Conservation (phyloP, 2,329 filamentous ascomycete genomes). For the Corinectria fuckeliana region DNA sequence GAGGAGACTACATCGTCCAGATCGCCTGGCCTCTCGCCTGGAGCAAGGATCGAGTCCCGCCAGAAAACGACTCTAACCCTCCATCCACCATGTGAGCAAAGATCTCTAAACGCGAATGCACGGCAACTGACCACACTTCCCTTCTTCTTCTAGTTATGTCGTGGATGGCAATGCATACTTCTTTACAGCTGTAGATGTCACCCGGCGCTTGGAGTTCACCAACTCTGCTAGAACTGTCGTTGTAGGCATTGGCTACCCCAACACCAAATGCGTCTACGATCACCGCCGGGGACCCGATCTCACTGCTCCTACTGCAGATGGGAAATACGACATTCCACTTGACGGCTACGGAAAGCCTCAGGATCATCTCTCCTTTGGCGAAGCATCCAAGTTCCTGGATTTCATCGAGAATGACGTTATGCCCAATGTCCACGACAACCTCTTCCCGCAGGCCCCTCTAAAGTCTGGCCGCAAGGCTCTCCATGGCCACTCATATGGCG, state of each 20-base stretch:
- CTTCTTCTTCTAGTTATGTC: constrained; percentile 35
- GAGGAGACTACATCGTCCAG: constrained; percentile 42
- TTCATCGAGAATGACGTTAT: constrained; percentile 51
- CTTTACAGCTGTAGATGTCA: constrained; percentile 42
- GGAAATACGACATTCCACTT: constrained; percentile 34
- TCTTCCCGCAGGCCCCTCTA: constrained; percentile 40
- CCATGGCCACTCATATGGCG: constrained; percentile 58
- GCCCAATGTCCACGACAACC: constrained; percentile 38
- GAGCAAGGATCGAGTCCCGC: constrained; percentile 33
- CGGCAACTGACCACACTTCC: not conserved
- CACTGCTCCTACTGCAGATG: constrained; percentile 36
- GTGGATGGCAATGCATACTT: constrained; percentile 46
- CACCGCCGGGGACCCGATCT: constrained; percentile 40
- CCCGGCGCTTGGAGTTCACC: constrained; percentile 34
- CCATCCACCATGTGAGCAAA: constrained; percentile 37
- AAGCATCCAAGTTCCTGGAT: constrained; percentile 52
- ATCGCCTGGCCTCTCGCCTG: constrained; percentile 41
- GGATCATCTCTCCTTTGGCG: constrained; percentile 43
- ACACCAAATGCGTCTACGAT: constrained; percentile 38
- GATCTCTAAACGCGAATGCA: not conserved
- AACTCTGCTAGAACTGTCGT: constrained; percentile 39
- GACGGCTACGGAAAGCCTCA: constrained; percentile 34
- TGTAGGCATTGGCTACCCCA: constrained; percentile 44
- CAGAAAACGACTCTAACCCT: constrained; percentile 27
- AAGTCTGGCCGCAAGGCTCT: constrained; percentile 49